Evolutionary conservation across 352 stramenopile genomes (phyloP).

Genomic region (Globisporangium cystogenes): DNA sequence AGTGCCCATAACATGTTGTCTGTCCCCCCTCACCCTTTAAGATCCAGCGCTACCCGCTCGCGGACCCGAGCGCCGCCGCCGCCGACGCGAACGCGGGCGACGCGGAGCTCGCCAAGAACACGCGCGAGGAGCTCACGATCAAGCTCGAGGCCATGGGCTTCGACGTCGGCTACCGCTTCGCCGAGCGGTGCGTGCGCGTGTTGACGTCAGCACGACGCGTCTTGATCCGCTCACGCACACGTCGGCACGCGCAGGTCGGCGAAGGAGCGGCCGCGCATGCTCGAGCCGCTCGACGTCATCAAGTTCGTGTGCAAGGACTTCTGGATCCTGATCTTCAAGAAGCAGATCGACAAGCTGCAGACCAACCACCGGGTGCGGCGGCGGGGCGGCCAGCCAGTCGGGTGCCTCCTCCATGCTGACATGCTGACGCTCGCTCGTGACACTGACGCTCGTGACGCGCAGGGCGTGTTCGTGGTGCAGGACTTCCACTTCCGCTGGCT

Average conservation of each 20-base stretch:
- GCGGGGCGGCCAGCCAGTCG: not conserved
- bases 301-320: slow-evolving; percentile 99
- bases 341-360: slow-evolving; percentile 98
- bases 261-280: slow-evolving; percentile 74
- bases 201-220: not conserved
- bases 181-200: slow-evolving; percentile 35
- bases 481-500: slow-evolving; percentile 95
- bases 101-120: slow-evolving; percentile 43
- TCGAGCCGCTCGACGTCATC: slow-evolving; percentile 92
- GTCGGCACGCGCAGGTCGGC: slow-evolving; percentile 26
- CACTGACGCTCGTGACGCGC: not conserved
- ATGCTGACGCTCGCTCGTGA: not conserved
- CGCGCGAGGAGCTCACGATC: slow-evolving; percentile 70
- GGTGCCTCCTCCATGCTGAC: too few relatives aligned
- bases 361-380: slow-evolving; percentile 92
- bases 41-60: slow-evolving; percentile 60
- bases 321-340: slow-evolving; percentile 96
- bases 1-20: not conserved
- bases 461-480: slow-evolving; percentile 94
- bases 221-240: too few relatives aligned
- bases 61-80: slow-evolving; percentile 16
- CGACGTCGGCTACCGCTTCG: slow-evolving; percentile 83
- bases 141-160: slow-evolving; percentile 86
- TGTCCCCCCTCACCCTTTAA: too few relatives aligned
- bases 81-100: slow-evolving; percentile 16